These are phyloP conservation scores for Brettanomyces bruxellensis DNA, from an alignment of 805 yeast genomes.

Conservation along the genomic window DNA sequence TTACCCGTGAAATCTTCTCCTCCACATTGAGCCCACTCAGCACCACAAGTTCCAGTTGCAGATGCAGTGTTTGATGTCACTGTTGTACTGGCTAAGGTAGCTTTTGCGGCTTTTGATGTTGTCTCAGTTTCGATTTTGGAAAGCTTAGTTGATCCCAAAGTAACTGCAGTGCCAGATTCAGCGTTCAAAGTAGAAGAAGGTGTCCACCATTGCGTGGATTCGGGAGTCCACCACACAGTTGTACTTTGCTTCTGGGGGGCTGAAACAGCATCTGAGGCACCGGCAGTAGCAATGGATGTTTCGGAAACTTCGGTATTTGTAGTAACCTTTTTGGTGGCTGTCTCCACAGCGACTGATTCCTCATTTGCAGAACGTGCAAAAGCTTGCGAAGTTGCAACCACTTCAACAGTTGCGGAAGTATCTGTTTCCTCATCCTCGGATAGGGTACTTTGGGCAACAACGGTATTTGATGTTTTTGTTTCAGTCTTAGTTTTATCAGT, in stretches of 20 bases:
- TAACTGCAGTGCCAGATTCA: too few species aligned
- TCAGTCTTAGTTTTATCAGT: not conserved
- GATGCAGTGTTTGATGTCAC: conserved; percentile 1
- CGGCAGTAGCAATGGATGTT: conserved; percentile 1
- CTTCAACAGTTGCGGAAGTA: not conserved
- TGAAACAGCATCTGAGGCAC: not conserved
- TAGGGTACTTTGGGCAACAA: too few species aligned
- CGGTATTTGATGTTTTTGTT: too few species aligned
- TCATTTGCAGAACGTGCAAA: not conserved
- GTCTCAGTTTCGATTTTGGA: too few species aligned
- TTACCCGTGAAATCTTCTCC: conserved; percentile 19
- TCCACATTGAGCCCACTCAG: conserved; percentile 24
- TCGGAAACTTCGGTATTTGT: not conserved
- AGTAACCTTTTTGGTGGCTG: not conserved
- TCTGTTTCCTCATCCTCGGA: too few species aligned
- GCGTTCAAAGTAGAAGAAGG: not conserved
- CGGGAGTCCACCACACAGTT: conserved; percentile 3
- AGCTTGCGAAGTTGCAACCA: not conserved
- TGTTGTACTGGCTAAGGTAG: conserved; percentile 1
- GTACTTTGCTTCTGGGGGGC: not conserved
- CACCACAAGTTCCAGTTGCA: conserved; percentile 13
- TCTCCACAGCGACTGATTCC: not conserved
- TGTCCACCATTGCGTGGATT: not conserved
- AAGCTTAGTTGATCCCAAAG: too few species aligned
- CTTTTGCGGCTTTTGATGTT: too few species aligned